A percentile compares a stretch with the other conserved stretches of the same genome.
Conservation (phyloP, 78 protist genomes). For the Blattamonas nauphoetae region DNA sequence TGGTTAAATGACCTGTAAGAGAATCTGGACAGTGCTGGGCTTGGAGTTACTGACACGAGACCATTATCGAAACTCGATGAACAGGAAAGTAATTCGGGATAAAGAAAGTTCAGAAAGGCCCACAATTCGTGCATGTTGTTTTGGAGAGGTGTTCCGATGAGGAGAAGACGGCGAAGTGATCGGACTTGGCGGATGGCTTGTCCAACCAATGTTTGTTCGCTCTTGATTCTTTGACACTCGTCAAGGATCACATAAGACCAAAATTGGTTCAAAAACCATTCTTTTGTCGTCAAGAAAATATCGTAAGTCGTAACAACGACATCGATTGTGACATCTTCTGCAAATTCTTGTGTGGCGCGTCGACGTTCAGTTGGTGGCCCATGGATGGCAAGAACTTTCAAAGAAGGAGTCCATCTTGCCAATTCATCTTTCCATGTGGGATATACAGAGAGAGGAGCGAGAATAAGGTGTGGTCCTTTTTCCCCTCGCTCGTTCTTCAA, state of each 20-base stretch:
- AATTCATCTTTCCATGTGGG: conserved; percentile 1
- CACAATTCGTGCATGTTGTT: conserved; percentile 56
- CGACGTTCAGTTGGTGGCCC: neutral
- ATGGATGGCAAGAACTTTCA: neutral
- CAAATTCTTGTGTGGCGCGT: neutral
- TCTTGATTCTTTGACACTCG: conserved; percentile 95
- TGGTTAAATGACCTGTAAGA: neutral
- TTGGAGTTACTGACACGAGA: neutral
- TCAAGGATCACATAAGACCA: conserved; percentile 72
- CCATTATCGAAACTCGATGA: conserved; percentile 3
- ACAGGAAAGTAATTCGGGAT: conserved; percentile 23
- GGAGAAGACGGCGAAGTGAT: conserved; percentile 25
- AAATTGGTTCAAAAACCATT: neutral
- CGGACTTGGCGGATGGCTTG: conserved; percentile 4
- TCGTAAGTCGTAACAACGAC: neutral
- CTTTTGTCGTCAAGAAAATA: neutral
- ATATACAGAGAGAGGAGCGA: conserved; percentile 31
- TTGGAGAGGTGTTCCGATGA: conserved; percentile 62
- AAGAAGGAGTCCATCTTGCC: neutral
- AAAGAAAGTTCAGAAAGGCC: conserved; percentile 47
- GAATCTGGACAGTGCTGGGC: neutral
- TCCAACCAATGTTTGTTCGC: conserved; percentile 72
- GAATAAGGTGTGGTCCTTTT: conserved; percentile 34
- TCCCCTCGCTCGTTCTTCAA: conserved; percentile 8
- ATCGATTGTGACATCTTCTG: neutral